Base-by-base conservation (phyloP, 345 rosid genomes). In the Linum lewisii region DNA sequence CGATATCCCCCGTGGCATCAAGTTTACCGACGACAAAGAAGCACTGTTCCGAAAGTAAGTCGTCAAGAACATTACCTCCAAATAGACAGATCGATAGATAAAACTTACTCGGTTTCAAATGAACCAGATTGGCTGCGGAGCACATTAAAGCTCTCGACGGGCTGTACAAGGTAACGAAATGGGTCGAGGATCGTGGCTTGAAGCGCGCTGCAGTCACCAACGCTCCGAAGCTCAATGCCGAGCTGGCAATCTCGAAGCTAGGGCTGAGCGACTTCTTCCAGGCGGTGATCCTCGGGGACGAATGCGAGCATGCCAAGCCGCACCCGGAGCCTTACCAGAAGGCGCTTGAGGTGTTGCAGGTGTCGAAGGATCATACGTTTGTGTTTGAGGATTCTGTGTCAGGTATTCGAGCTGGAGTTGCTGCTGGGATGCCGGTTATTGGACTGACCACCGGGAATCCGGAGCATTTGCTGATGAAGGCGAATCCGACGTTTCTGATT, bases 1-100 rank as follows among this genome's bases (percentile, higher is more conserved):
- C 61, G 99, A 90, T 73, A 50, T 85, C 49, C 51, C 77, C 15
- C 75, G 83, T 34, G 96, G 97, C 24, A 10, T 74, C 21, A 74
- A 81, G 54, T 75, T 79, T 52, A 20, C 67, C 36, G 74, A 37
- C 21, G 74, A 75, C 24, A 78, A 78, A 19, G 78, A 78, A 73
- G 70, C 57, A 11, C 24, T 69, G 65, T 75, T 75, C 51, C 61
- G 70, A 7, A 69, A 71, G 77, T 77, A 9, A n/a, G 8, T 6
- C 14, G n/a, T 19, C 8, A 13, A 38, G 22, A 23, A 24, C 52
- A 1, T 32, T 8, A 9, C 18, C 5, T 14, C n/a, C 6, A 3
- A 0, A 0, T 24, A 9, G 26, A 5, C 16, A n/a, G n/a, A n/a
- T n/a, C n/a, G n/a, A 22, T 54, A 0, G 25, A 25, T 5, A 36